phyloP scores from a whole-genome alignment of 179 eudicot genomes.

The Actinidia arguta region DNA sequence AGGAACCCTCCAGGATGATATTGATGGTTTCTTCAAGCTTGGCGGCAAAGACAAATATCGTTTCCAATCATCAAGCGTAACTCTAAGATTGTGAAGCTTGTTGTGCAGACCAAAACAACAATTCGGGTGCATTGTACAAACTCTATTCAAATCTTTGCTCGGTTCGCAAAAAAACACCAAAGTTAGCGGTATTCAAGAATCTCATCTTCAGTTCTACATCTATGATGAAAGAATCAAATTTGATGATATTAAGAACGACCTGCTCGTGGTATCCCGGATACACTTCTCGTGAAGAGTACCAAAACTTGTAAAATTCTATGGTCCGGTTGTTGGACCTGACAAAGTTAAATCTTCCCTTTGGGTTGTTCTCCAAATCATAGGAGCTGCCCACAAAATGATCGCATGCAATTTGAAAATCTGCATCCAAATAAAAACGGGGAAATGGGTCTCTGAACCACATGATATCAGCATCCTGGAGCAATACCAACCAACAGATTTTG shows the following conservation, averaged over 20 bases:
- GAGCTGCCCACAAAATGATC: slow-evolving; percentile 69
- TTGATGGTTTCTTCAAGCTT: slow-evolving; percentile 38
- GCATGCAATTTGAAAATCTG: slow-evolving; percentile 90
- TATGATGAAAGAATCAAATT: slow-evolving; percentile 49
- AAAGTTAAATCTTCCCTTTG: slow-evolving; percentile 84
- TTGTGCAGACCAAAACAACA: slow-evolving; percentile 77
- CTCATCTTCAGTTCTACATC: slow-evolving; percentile 71
- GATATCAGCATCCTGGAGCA: slow-evolving; percentile 78
- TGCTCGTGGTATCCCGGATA: slow-evolving; percentile 84
- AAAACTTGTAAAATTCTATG: slow-evolving; percentile 77
- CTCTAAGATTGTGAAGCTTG: slow-evolving; percentile 73
- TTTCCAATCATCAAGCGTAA: slow-evolving; percentile 87
- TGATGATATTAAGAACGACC: slow-evolving; percentile 80
- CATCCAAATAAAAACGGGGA: slow-evolving; percentile 58
- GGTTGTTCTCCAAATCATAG: slow-evolving; percentile 53
- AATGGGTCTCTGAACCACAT: slow-evolving; percentile 96
- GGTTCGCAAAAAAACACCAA: slow-evolving; percentile 94
- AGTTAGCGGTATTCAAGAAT: slow-evolving; percentile 73
- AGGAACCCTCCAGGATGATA: slow-evolving; percentile 65
- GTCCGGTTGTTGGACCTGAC: slow-evolving; percentile 75
- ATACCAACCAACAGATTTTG: slow-evolving; percentile 8
- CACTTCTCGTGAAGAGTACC: slow-evolving; percentile 58
- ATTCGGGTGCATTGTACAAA: slow-evolving; percentile 88
- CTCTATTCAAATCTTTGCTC: slow-evolving; percentile 66
- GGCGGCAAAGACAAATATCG: slow-evolving; percentile 61